Conservation (phyloP, 2,329 filamentous ascomycete species). For the Knufia fluminis region DNA sequence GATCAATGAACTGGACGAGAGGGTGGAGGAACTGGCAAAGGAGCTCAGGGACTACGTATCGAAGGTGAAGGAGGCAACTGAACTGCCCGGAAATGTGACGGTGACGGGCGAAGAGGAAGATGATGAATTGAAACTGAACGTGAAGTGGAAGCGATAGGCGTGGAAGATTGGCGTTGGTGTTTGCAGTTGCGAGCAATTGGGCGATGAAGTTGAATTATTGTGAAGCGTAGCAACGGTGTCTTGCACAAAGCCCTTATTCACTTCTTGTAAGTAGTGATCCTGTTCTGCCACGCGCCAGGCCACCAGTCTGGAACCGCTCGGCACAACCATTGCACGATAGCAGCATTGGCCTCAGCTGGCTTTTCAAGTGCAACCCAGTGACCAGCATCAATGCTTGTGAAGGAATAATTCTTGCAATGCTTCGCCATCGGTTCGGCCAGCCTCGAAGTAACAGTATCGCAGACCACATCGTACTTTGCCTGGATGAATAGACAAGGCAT, state of each 20-base stretch:
- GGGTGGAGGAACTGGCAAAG: no score
- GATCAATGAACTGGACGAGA: no score
- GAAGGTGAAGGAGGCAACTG: no score
- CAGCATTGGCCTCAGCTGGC: not conserved
- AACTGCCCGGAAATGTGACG: no score
- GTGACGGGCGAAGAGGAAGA: no score
- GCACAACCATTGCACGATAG: not conserved
- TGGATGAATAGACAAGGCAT: slow-evolving; percentile 16
- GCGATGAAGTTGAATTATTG: no score
- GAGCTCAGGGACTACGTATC: no score
- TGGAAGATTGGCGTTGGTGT: no score
- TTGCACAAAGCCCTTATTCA: not conserved
- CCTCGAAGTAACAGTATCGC: slow-evolving; percentile 7
- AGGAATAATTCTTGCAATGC: slow-evolving; percentile 12
- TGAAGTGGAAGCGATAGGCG: no score
- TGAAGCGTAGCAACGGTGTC: no score
- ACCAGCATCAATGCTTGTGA: slow-evolving; percentile 11
- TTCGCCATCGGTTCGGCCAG: slow-evolving; percentile 12
- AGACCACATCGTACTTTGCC: slow-evolving; percentile 11
- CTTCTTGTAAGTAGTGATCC: not conserved
- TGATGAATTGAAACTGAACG: no score
- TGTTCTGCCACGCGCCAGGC: not conserved
- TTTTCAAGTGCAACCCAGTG: not conserved
- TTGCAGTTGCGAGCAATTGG: no score
- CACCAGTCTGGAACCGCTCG: not conserved